Evolutionary conservation across 1,139 yeast species (phyloP), one percentile per base, ranked within the genome.

Genomic region (Pichia sp.): DNA sequence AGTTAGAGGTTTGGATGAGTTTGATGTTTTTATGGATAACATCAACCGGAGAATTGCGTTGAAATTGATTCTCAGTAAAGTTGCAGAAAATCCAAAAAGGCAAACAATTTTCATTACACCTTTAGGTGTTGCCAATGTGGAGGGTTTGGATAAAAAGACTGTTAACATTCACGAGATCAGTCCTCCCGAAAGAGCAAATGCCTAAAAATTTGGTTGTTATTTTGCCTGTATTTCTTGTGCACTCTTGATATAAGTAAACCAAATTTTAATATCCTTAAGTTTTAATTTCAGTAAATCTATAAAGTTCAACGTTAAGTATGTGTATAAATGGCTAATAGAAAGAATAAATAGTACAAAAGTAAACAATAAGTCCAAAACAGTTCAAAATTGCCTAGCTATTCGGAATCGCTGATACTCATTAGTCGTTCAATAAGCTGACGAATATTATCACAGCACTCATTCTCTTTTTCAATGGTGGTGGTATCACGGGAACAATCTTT

Each of bases 1-100:
- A 57, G 79, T 95, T 27, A 79, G 96, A 58, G 98, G 97, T 0
- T 73, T 95, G 57, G 99, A 95, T 71, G 99, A 95, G 70, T 95
- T 93, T 69, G 99, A 95, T 72, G 99, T 95, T 34, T 95, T 86
- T 64, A 93, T 95, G 99, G 99, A 95, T 70, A 90, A 92, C 49
- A 89, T 90, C 31, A 92, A 92, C 66, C 79, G 99, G 62, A 79
- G 85, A 49, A 81, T 87, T 53, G 91, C 97, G 60, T 83, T 95
- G 66, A 78, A 81, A 55, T 73, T 92, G 62, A 83, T 95, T 66
- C 75, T 91, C 54, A 79, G 79, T 29, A 88, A 91, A 60, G 78
- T 92, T 48, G 73, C 76, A 41, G 79, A 79, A 58, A 74, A 76
- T 55, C 81, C 84, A 0, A 78, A 84, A 59, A 83, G 92, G 1